phyloP scores from a whole-genome alignment of 352 stramenopile species.

The Pythium guiyangense region DNA sequence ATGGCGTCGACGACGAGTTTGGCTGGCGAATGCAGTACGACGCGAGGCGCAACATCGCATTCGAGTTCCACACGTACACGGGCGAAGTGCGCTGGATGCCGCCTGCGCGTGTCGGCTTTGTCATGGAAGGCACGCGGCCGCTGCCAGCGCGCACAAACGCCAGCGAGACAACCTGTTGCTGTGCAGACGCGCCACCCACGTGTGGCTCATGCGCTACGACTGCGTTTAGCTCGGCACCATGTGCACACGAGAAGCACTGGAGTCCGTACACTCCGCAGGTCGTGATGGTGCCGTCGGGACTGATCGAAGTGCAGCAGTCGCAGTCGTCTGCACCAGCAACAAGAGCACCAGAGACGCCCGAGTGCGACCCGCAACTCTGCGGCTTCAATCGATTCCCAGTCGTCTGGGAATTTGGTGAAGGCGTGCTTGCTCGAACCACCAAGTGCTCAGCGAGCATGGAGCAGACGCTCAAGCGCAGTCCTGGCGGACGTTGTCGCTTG shows the following conservation, averaged over 20 bases:
- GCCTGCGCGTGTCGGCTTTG: constrained; percentile 38
- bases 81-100: constrained; percentile 69
- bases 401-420: constrained; percentile 1
- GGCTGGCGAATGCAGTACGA: constrained; percentile 59
- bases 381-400: constrained; percentile 50
- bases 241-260: constrained; percentile 23
- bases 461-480: constrained; percentile 4
- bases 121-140: constrained; percentile 41
- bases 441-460: neutral
- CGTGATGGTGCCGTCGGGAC: constrained; percentile 51
- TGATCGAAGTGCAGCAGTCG: constrained; percentile 29
- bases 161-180: neutral
- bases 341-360: neutral
- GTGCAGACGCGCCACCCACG: no score
- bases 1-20: constrained; percentile 24
- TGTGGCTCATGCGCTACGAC: neutral
- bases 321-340: constrained; percentile 6
- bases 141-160: constrained; percentile 16
- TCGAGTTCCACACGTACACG: constrained; percentile 64
- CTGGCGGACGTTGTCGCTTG: constrained; percentile 18
- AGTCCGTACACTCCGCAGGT: constrained; percentile 49
- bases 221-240: constrained; percentile 2
- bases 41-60: constrained; percentile 36
- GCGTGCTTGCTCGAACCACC: constrained; percentile 5
- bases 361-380: constrained; percentile 15